Conservation (phyloP, 192 early-diverging fungal genomes). For the Coemansia sp. region DNA sequence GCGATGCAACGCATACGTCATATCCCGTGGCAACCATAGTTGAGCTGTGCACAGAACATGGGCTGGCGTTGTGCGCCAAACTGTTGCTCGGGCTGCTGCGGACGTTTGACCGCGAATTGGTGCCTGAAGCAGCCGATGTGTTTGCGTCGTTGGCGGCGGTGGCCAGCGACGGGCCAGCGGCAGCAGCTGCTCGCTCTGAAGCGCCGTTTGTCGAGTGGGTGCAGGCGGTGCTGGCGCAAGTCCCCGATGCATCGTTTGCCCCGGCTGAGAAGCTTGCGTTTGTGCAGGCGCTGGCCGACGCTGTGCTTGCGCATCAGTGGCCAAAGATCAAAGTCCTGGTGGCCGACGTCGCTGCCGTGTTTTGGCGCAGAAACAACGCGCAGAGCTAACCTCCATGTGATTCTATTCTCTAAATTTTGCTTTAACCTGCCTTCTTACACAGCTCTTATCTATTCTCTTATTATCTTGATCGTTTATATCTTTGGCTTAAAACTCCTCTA, state of each 20-base stretch:
- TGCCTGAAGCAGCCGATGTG: constrained; percentile 34
- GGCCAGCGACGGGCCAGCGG: constrained; percentile 38
- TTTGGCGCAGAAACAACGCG: constrained; percentile 30
- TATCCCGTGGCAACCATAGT: constrained; percentile 41
- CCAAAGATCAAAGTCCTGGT: constrained; percentile 27
- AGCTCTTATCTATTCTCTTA: too few species aligned
- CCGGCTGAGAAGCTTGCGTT: constrained; percentile 31
- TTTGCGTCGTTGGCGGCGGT: constrained; percentile 32
- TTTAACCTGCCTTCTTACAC: too few species aligned
- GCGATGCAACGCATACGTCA: constrained; percentile 10
- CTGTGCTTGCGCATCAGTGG: constrained; percentile 37
- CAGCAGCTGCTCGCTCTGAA: constrained; percentile 22
- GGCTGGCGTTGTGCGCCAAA: constrained; percentile 28
- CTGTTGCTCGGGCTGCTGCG: constrained; percentile 42
- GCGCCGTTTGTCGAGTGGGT: constrained; percentile 34
- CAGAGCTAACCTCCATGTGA: background rate
- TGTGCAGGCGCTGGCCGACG: constrained; percentile 25
- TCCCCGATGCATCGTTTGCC: constrained; percentile 37
- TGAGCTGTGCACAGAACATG: constrained; percentile 38
- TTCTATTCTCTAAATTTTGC: background rate
- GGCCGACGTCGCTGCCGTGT: constrained; percentile 32
- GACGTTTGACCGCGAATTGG: constrained; percentile 33
- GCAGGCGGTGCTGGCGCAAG: constrained; percentile 36
- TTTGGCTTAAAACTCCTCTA: constrained; percentile 61
- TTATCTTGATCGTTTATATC: background rate